Evolutionary conservation across 768 basidiomycete species (phyloP).

Genomic region (Boletus bicolor): DNA sequence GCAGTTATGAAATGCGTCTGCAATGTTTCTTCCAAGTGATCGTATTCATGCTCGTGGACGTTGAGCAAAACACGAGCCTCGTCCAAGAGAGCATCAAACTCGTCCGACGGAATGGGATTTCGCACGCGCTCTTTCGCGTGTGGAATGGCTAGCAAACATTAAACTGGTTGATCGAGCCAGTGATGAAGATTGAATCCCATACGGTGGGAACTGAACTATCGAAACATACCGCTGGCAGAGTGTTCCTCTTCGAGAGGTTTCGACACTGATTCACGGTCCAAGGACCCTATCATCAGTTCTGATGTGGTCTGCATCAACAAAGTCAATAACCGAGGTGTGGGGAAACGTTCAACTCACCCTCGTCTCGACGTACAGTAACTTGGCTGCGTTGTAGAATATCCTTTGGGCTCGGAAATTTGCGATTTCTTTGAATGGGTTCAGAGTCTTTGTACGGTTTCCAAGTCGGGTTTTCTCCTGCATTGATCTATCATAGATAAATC

Average conservation of each 20-base stretch:
- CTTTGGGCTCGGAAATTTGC: too few relatives aligned
- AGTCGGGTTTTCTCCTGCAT: not conserved
- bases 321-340: not conserved
- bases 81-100: not conserved
- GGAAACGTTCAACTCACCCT: not conserved
- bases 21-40: not conserved
- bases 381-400: not conserved
- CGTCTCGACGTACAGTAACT: not conserved
- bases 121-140: not conserved
- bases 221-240: not conserved
- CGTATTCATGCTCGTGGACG: not conserved
- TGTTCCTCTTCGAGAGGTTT: not conserved
- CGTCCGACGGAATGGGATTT: not conserved
- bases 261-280: not conserved
- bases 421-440: not conserved
- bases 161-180: not conserved
- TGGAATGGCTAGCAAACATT: not conserved
- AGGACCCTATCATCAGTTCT: not conserved
- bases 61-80: not conserved
- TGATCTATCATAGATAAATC: not conserved
- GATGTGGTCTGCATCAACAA: not conserved
- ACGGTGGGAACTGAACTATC: not conserved
- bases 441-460: not conserved
- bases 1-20: too few relatives aligned
- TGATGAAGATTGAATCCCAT: not conserved